Conservation (phyloP, 192 early-diverging fungal genomes). For the Umbelopsis sp. region DNA sequence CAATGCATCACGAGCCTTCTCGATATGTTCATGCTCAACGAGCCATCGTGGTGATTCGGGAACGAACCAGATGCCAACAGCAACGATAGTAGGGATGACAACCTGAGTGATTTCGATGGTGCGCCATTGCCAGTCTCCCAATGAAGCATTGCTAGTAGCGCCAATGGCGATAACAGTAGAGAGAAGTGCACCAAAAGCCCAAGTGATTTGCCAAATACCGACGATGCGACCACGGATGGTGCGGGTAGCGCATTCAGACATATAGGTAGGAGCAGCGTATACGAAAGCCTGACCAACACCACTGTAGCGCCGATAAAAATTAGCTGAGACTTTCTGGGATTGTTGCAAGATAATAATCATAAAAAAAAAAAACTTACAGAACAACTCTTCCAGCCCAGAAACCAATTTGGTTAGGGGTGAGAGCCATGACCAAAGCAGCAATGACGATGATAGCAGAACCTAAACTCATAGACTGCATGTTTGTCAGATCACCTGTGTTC, state of each 20-base stretch:
- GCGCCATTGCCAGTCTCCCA: slow-evolving; percentile 12
- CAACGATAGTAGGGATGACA: slow-evolving; percentile 66
- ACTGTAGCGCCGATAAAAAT: too few species aligned
- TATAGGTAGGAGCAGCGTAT: slow-evolving; percentile 26
- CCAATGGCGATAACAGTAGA: slow-evolving; percentile 10
- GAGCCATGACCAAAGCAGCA: slow-evolving; percentile 12
- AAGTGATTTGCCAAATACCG: slow-evolving; percentile 83
- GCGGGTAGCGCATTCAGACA: slow-evolving; percentile 74
- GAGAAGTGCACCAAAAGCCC: slow-evolving; percentile 32
- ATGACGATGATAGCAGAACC: slow-evolving; percentile 9
- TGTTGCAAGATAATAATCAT: background rate
- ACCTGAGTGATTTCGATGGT: slow-evolving; percentile 56
- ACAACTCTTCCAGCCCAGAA: slow-evolving; percentile 16
- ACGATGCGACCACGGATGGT: slow-evolving; percentile 80
- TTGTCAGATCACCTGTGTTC: background rate
- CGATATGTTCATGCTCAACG: slow-evolving; percentile 56
- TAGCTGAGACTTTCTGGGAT: background rate
- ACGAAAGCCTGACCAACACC: slow-evolving; percentile 18
- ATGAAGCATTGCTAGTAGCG: background rate
- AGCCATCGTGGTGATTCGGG: slow-evolving; percentile 86
- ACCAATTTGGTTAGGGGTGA: background rate
- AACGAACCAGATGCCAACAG: slow-evolving; percentile 67
- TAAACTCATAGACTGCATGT: background rate
- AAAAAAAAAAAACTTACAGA: background rate
- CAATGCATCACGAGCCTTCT: slow-evolving; percentile 66